Evolutionary conservation across 257 asterid genomes (phyloP), one percentile per base, ranked within the genome.

Genomic region (Buddleja alternifolia): DNA sequence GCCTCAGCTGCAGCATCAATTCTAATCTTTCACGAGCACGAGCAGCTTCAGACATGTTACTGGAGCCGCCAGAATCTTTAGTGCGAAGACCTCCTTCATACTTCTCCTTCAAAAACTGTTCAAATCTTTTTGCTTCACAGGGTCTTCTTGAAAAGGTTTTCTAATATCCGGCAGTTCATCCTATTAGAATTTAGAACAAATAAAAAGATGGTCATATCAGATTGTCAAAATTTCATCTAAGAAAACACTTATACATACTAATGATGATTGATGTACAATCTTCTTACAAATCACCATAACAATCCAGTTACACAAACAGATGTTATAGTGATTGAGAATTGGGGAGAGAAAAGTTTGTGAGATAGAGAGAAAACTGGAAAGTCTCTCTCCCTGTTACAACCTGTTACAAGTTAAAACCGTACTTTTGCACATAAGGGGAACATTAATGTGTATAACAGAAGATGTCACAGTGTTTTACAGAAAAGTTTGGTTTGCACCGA

Each of bases 21-120:
- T 93, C 97, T 63, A 93, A 81, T 70, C 89, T 83, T 82, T 93
- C 99, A 74, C 97, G 99, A 70, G 99, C 99, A 74, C 99, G 99
- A 66, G 84, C 91, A 75, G 93, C 85, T 86, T 93, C 99, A 71
- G 99, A 87, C 96, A 93, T 84, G 68, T 78, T 74, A 80, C 97
- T 89, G 67, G 96, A 39, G 66, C 96, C 97, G 71, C 96, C 89
- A 57, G 88, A 78, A 58, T 90, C 96, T 75, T 80, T 93, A 55
- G 88, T 76, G 73, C 97, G 91, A 64, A 90, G 96, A 64, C 99
- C 99, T 47, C 99, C 99, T 59, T 68, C 89, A 24, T 90, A 91
- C 71, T 90, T 93, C 82, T 93, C 97, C 87, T 93, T 90, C 88
- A 93, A 74, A 84, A 93, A 93, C 80, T 87, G 96, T 74, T 93